Conservation (phyloP, 305 asterid genomes). For the Euphrasia arctica region DNA sequence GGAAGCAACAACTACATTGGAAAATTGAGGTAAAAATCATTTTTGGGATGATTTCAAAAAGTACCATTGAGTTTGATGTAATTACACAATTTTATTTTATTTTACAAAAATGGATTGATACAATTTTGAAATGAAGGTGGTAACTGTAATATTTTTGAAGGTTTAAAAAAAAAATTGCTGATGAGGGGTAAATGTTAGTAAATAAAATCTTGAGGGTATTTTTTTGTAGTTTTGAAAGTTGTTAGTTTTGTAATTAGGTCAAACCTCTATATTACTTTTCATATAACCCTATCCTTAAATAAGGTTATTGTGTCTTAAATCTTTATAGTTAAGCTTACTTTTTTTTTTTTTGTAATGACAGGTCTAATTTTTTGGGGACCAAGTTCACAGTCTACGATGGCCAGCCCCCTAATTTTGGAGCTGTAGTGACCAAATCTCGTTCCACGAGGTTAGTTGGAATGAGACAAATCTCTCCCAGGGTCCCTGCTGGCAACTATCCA, state of each 20-base stretch:
- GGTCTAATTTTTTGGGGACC: conserved; percentile 95
- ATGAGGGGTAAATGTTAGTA: no score
- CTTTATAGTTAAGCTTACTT: conserved; percentile 8
- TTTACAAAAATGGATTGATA: no score
- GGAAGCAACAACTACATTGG: conserved; percentile 74
- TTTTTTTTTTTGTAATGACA: conserved; percentile 31
- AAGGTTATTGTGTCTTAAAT: neutral
- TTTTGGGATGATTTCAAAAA: no score
- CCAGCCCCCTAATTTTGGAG: conserved; percentile 67
- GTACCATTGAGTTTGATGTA: no score
- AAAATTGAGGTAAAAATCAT: conserved; percentile 61
- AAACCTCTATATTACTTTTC: no score
- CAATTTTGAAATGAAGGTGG: no score
- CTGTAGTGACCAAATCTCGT: conserved; percentile 60
- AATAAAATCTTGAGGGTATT: no score
- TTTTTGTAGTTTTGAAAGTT: no score
- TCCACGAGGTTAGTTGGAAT: conserved; percentile 65
- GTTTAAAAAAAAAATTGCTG: no score
- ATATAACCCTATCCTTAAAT: neutral
- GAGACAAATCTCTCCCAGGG: conserved; percentile 77
- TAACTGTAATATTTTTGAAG: no score
- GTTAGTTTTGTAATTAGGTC: no score
- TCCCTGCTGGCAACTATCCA: conserved; percentile 82
- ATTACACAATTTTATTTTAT: no score
- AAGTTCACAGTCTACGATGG: conserved; percentile 88